Evolutionary conservation across 2,329 filamentous ascomycete species (phyloP).

Genomic region (Aspergillus ustus): DNA sequence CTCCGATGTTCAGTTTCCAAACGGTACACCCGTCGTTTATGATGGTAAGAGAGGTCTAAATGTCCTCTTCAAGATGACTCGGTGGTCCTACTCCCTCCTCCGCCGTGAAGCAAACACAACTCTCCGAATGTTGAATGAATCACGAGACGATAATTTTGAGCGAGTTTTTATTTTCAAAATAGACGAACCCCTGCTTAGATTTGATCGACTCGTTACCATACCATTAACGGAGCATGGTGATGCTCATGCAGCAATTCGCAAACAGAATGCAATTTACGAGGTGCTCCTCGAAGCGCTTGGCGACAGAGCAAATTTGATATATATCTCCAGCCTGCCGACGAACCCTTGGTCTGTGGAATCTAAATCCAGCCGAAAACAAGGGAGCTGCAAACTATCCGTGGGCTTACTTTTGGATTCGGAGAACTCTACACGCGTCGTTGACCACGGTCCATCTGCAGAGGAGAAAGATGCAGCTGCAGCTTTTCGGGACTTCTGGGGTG

Average conservation of each 20-base stretch:
- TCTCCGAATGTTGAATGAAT: conserved; percentile 74
- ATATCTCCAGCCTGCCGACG: conserved; percentile 54
- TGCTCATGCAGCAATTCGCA: conserved; percentile 34
- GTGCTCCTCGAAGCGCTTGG: conserved; percentile 73
- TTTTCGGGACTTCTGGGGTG: conserved; percentile 93
- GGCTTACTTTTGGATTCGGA: conserved; percentile 74
- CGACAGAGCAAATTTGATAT: conserved; percentile 72
- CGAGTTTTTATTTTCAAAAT: conserved; percentile 75
- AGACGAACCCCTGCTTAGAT: conserved; percentile 57
- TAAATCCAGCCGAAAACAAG: conserved; percentile 35
- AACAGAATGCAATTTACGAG: conserved; percentile 58
- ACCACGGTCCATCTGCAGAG: conserved; percentile 86
- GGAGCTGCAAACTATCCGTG: conserved; percentile 56
- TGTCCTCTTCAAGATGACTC: conserved; percentile 85
- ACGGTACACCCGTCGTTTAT: conserved; percentile 72
- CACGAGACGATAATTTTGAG: conserved; percentile 78
- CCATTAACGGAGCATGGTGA: conserved; percentile 32
- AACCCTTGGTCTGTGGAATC: conserved; percentile 55
- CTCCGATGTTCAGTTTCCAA: conserved; percentile 38
- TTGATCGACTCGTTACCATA: conserved; percentile 57
- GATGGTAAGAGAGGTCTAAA: conserved; percentile 78
- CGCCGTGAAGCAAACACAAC: conserved; percentile 76
- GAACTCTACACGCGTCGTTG: conserved; percentile 75
- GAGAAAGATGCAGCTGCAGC: conserved; percentile 78
- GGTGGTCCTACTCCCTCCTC: conserved; percentile 78